These are phyloP conservation scores for Cyberlindnera veronae DNA, from an alignment of 805 yeast species.

Conservation along the genomic window DNA sequence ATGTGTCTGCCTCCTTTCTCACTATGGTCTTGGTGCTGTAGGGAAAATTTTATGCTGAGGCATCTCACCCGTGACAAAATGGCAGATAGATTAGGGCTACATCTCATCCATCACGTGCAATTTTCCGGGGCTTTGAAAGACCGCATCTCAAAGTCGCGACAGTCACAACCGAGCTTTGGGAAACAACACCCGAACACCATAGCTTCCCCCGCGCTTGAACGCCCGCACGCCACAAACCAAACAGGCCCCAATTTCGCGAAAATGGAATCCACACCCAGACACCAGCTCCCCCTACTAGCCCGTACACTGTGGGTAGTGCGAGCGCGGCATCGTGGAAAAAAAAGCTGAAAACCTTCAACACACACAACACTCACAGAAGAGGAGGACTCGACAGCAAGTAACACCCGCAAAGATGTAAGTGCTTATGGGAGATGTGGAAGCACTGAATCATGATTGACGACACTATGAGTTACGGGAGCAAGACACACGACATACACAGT, in stretches of 20 bases:
- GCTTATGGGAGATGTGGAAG: background rate
- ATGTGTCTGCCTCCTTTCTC: background rate
- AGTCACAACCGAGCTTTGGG: background rate
- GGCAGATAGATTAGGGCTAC: constrained; percentile 5
- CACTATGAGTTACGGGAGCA: no score
- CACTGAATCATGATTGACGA: background rate
- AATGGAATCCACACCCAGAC: constrained; percentile 12
- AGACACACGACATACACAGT: no score
- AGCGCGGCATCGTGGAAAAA: constrained; percentile 15
- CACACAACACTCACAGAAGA: constrained; percentile 4
- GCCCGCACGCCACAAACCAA: background rate
- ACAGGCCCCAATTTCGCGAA: constrained; percentile 2
- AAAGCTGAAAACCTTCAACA: constrained; percentile 21
- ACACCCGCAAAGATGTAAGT: constrained; percentile 19
- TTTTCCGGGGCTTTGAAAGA: background rate
- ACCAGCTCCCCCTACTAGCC: constrained; percentile 9
- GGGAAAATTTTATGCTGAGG: constrained; percentile 9
- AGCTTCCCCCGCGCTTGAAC: background rate
- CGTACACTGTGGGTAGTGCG: background rate
- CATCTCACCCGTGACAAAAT: constrained; percentile 11
- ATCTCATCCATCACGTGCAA: constrained; percentile 4
- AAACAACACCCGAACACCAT: background rate
- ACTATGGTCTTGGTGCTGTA: background rate
- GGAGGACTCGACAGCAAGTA: constrained; percentile 9
- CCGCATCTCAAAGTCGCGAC: background rate